Evolutionary conservation across 495 filamentous ascomycete species (phyloP).

Genomic region (Neurospora sp.): DNA sequence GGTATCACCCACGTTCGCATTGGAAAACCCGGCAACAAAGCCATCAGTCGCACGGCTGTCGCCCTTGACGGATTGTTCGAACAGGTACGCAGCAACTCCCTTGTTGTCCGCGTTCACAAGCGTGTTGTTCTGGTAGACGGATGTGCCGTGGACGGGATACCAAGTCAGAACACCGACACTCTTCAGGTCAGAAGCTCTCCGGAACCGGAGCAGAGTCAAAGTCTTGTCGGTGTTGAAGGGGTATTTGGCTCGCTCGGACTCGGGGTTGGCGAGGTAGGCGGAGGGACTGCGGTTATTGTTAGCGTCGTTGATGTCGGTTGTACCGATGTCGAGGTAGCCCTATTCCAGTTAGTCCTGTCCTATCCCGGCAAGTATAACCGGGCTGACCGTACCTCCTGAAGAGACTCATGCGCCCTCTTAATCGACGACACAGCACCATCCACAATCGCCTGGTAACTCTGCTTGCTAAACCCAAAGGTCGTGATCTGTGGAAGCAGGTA

Average conservation of each 20-base stretch:
- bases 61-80: slow-evolving; percentile 60
- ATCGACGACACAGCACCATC: slow-evolving; percentile 80
- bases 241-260: slow-evolving; percentile 64
- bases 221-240: slow-evolving; percentile 67
- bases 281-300: slow-evolving; percentile 84
- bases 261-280: slow-evolving; percentile 83
- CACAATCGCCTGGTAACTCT: slow-evolving; percentile 85
- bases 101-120: slow-evolving; percentile 95
- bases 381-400: slow-evolving; percentile 45
- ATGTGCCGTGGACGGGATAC: slow-evolving; percentile 90
- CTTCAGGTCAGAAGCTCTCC: slow-evolving; percentile 47
- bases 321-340: slow-evolving; percentile 39
- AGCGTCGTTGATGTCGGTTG: slow-evolving; percentile 46
- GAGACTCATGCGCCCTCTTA: slow-evolving; percentile 66
- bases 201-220: slow-evolving; percentile 75
- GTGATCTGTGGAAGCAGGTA: slow-evolving; percentile 93
- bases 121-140: slow-evolving; percentile 85
- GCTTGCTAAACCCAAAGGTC: slow-evolving; percentile 71
- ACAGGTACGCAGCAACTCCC: slow-evolving; percentile 73
- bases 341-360: slow-evolving; percentile 7
- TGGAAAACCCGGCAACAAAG: slow-evolving; percentile 87
- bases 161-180: slow-evolving; percentile 75
- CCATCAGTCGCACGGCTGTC: slow-evolving; percentile 36
- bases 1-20: slow-evolving; percentile 89
- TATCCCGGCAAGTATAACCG: neutral